Evolutionary conservation across 2,329 filamentous ascomycete species (phyloP).

Genomic region (Colletotrichum falcatum): DNA sequence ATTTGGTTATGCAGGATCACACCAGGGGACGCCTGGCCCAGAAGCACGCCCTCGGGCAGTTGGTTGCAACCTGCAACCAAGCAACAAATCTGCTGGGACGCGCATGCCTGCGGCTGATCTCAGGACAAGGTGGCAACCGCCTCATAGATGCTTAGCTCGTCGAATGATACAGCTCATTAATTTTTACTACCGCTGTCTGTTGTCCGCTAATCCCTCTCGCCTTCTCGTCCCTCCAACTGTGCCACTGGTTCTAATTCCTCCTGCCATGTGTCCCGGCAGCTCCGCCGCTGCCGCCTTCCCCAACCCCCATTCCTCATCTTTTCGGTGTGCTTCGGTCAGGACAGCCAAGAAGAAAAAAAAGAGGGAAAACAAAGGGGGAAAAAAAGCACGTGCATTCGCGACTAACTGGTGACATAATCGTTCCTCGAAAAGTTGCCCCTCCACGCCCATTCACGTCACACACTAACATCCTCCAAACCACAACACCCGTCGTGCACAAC

Average conservation of each 20-base stretch:
- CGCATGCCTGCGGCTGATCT: background rate
- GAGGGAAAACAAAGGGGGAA: too few relatives aligned
- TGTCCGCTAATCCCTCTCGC: background rate
- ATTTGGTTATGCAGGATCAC: conserved; percentile 42
- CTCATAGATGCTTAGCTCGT: conserved; percentile 20
- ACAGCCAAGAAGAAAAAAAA: background rate
- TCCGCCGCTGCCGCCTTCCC: background rate
- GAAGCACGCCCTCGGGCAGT: background rate
- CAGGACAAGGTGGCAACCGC: conserved; percentile 4
- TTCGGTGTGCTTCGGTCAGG: conserved; percentile 17
- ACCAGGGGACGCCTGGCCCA: background rate
- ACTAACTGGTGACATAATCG: conserved; percentile 41
- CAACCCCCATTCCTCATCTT: background rate
- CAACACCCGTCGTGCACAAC: background rate
- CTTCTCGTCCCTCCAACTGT: background rate
- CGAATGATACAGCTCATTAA: conserved; percentile 19
- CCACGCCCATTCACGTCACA: conserved; percentile 8
- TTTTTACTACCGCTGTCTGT: conserved; percentile 1
- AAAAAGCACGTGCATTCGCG: conserved; percentile 41
- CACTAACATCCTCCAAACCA: background rate
- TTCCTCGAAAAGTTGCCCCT: conserved; percentile 34
- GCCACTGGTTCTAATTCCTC: background rate
- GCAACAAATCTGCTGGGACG: background rate
- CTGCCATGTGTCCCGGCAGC: too few relatives aligned
- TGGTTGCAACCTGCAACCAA: background rate